phyloP scores from a whole-genome alignment of 805 yeast genomes.

The Ogataea allantospora region DNA sequence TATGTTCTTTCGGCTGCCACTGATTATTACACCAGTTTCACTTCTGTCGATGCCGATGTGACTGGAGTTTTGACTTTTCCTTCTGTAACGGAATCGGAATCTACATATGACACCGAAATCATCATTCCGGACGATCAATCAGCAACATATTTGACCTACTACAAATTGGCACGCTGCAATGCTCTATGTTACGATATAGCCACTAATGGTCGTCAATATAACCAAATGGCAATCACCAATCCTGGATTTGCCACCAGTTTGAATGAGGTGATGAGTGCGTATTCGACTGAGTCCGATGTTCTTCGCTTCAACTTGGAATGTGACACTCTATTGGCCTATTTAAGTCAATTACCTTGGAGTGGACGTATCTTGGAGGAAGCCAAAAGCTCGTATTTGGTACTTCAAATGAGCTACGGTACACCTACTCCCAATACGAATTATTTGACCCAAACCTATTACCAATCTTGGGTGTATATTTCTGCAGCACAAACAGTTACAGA shows the following conservation, averaged over 20 bases:
- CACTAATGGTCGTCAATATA: constrained; percentile 12
- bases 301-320: constrained; percentile 7
- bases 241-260: constrained; percentile 7
- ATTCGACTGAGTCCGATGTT: constrained; percentile 5
- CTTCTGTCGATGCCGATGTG: constrained; percentile 6
- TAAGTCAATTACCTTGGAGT: constrained; percentile 9
- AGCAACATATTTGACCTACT: constrained; percentile 2
- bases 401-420: constrained; percentile 6
- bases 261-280: constrained; percentile 2
- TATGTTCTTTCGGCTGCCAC: constrained; percentile 5
- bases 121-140: constrained; percentile 7
- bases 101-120: constrained; percentile 11
- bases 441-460: constrained; percentile 8
- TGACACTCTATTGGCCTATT: constrained; percentile 4
- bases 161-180: constrained; percentile 13
- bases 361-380: constrained; percentile 10
- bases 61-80: constrained; percentile 1
- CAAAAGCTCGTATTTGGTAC: constrained; percentile 8
- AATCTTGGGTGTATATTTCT: constrained; percentile 9
- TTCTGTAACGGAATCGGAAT: background rate
- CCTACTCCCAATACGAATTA: constrained; percentile 2
- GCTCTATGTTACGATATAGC: constrained; percentile 10
- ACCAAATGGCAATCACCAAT: constrained; percentile 8
- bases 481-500: background rate
- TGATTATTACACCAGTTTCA: constrained; percentile 4